Conservation (phyloP, 1,284 basidiomycete genomes). For the Tranzscheliella williamsii region DNA sequence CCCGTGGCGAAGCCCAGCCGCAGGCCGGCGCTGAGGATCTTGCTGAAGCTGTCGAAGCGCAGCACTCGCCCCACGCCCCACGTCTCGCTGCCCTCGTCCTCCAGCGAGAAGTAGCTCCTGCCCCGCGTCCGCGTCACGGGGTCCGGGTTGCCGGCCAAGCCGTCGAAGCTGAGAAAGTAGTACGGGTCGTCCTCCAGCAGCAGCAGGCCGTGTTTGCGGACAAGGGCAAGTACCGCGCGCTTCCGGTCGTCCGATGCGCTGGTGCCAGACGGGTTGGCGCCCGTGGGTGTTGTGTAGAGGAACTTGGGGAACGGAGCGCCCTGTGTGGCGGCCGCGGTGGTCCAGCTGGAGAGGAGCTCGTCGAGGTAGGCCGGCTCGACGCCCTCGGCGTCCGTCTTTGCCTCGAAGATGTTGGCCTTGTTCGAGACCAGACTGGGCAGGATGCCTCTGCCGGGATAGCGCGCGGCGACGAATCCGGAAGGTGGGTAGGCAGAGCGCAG, state of each 20-base stretch:
- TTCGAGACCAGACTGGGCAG: constrained; percentile 44
- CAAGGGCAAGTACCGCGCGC: constrained; percentile 73
- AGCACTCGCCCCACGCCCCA: constrained; percentile 53
- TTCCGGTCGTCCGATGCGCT: constrained; percentile 68
- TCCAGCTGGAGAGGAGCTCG: constrained; percentile 73
- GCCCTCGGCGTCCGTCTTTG: constrained; percentile 79
- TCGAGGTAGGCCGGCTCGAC: constrained; percentile 71
- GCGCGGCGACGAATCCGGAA: no score
- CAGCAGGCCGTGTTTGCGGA: constrained; percentile 31
- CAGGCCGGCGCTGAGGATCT: constrained; percentile 64
- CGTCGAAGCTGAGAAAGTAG: constrained; percentile 49
- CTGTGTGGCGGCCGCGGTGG: constrained; percentile 66
- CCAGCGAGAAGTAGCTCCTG: constrained; percentile 53
- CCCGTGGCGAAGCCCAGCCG: constrained; percentile 78
- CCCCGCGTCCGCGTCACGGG: constrained; percentile 36
- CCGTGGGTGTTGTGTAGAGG: constrained; percentile 73
- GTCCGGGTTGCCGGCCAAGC: constrained; percentile 45
- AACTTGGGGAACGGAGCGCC: constrained; percentile 71
- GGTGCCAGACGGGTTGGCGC: constrained; percentile 58
- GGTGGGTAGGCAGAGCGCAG: no score
- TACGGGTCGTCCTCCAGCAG: constrained; percentile 55
- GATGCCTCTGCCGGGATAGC: constrained; percentile 22
- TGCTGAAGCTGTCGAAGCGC: constrained; percentile 68
- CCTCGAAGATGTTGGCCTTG: constrained; percentile 62
- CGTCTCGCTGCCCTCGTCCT: constrained; percentile 26